Evolutionary conservation across 164 flowering plant species (phyloP).

Genomic region (Dillenia turbinata): DNA sequence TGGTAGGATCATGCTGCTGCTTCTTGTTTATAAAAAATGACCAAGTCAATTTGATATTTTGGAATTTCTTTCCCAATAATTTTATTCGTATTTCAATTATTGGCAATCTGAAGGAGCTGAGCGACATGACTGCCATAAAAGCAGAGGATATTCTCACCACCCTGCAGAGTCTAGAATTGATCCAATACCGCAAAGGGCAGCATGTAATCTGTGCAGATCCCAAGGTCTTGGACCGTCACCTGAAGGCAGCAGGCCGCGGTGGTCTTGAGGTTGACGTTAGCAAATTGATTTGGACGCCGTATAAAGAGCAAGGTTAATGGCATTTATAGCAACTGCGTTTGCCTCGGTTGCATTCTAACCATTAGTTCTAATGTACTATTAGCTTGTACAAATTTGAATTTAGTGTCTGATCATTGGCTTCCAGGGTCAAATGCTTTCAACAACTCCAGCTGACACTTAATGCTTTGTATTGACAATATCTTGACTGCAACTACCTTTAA

Average conservation of each 20-base stretch:
- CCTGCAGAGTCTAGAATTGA: slow-evolving; percentile 84
- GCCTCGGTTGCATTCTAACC: too few relatives aligned
- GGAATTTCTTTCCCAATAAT: neutral
- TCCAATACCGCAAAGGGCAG: slow-evolving; percentile 96
- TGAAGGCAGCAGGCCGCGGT: slow-evolving; percentile 95
- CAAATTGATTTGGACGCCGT: slow-evolving; percentile 98
- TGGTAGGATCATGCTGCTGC: too few relatives aligned
- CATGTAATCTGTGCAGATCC: slow-evolving; percentile 98
- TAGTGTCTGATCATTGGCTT: too few relatives aligned
- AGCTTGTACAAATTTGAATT: too few relatives aligned
- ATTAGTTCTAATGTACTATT: too few relatives aligned
- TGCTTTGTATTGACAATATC: too few relatives aligned
- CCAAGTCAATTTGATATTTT: too few relatives aligned
- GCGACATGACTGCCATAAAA: slow-evolving; percentile 96
- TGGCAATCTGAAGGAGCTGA: slow-evolving; percentile 64
- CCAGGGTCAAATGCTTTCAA: too few relatives aligned
- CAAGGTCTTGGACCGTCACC: slow-evolving; percentile 90
- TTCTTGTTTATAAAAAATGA: too few relatives aligned
- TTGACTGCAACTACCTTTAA: too few relatives aligned
- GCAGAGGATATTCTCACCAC: slow-evolving; percentile 85
- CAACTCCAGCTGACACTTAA: too few relatives aligned
- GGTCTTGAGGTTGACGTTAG: slow-evolving; percentile 95
- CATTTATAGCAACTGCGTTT: too few relatives aligned
- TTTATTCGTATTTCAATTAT: neutral
- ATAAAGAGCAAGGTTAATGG: slow-evolving; percentile 76